A percentile compares a stretch with the other conserved stretches of the same genome.
phyloP scores from a whole-genome alignment of 2,329 filamentous ascomycete genomes.

The Hymenotorrendiella dingleyae region DNA sequence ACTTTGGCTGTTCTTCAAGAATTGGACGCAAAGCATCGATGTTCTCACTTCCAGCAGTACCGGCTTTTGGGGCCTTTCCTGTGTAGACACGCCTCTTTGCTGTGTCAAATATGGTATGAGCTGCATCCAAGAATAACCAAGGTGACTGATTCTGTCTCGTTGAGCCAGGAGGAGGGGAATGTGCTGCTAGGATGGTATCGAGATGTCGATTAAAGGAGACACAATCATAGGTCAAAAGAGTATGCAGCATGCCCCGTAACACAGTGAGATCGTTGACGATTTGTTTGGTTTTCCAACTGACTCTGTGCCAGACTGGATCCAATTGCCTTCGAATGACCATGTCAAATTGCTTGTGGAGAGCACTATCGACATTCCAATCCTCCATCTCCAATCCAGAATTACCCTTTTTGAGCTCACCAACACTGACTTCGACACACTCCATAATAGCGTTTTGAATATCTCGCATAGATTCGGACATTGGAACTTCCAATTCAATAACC shows the following conservation, averaged over 20 bases:
- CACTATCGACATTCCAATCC: slow-evolving; percentile 93
- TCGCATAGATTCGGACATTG: slow-evolving; percentile 91
- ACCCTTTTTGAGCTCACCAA: slow-evolving; percentile 85
- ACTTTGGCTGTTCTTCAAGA: slow-evolving; percentile 92
- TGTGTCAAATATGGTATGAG: slow-evolving; percentile 87
- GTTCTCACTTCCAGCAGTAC: slow-evolving; percentile 29
- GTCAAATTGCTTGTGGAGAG: slow-evolving; percentile 88
- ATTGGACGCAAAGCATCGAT: slow-evolving; percentile 60
- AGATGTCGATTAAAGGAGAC: slow-evolving; percentile 90
- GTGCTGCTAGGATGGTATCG: slow-evolving; percentile 87
- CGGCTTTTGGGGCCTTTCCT: slow-evolving; percentile 43
- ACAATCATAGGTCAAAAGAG: slow-evolving; percentile 77
- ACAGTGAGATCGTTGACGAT: slow-evolving; percentile 87
- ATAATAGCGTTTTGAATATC: slow-evolving; percentile 91
- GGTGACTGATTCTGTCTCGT: slow-evolving; percentile 86
- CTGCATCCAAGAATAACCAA: slow-evolving; percentile 93
- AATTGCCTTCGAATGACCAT: slow-evolving; percentile 80
- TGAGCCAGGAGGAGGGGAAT: slow-evolving; percentile 81
- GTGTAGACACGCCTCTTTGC: slow-evolving; percentile 85
- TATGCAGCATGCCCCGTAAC: slow-evolving; percentile 75
- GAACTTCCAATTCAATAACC: slow-evolving; percentile 92
- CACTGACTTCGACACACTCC: slow-evolving; percentile 93
- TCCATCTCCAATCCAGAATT: slow-evolving; percentile 91
- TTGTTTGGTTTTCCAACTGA: slow-evolving; percentile 90
- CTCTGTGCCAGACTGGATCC: slow-evolving; percentile 94